Evolutionary conservation across 805 yeast species (phyloP).

Genomic region (Yamadazyma scolyti): DNA sequence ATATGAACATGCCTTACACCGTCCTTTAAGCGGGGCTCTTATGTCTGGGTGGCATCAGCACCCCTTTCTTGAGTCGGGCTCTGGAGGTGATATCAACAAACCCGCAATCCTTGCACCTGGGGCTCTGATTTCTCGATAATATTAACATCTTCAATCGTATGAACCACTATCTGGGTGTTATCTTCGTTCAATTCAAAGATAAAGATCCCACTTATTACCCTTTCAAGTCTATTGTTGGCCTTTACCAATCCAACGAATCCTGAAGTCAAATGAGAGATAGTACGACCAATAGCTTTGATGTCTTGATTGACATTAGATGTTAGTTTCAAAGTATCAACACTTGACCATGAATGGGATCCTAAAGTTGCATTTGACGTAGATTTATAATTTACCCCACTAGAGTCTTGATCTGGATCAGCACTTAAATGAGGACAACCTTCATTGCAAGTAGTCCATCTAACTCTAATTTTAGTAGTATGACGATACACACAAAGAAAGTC

Average conservation of each 20-base stretch:
- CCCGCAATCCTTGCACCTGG: constrained; percentile 23
- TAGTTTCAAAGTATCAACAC: constrained; percentile 22
- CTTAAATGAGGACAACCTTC: constrained; percentile 49
- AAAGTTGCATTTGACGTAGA: constrained; percentile 37
- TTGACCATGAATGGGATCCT: constrained; percentile 41
- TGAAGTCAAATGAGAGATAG: constrained; percentile 26
- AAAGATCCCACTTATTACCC: constrained; percentile 54
- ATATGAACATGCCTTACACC: no score
- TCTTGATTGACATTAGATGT: constrained; percentile 3
- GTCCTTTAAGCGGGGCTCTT: no score
- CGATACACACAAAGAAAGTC: constrained; percentile 32
- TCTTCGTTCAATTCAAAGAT: constrained; percentile 58
- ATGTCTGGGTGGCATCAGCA: no score
- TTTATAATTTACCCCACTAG: constrained; percentile 9
- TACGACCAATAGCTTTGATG: constrained; percentile 15
- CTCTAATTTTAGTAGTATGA: constrained; percentile 45
- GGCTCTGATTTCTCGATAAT: constrained; percentile 43
- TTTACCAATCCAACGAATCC: constrained; percentile 32
- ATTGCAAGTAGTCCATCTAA: constrained; percentile 57
- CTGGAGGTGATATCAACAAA: constrained; percentile 23
- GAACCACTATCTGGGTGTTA: constrained; percentile 55
- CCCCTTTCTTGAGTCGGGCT: no score
- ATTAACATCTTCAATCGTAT: constrained; percentile 65
- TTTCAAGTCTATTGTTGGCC: constrained; percentile 26
- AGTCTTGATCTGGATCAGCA: constrained; percentile 5